These are phyloP conservation scores for Termitomyces sp. DNA, from an alignment of 768 basidiomycete genomes.

Conservation along the genomic window DNA sequence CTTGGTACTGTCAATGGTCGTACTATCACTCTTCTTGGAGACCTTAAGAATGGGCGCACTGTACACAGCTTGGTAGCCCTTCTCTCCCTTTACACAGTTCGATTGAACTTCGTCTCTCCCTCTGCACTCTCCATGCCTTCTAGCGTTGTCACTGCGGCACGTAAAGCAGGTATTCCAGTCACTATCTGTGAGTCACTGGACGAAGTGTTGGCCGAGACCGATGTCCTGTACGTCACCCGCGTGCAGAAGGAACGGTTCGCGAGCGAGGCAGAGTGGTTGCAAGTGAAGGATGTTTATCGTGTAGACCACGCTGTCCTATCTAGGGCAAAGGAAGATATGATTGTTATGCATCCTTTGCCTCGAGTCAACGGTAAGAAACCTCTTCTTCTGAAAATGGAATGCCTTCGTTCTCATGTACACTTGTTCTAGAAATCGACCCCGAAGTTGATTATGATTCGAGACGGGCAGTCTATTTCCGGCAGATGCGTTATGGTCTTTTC, in stretches of 20 bases:
- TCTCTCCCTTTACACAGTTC: conserved; percentile 87
- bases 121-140: conserved; percentile 84
- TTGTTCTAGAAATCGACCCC: conserved; percentile 85
- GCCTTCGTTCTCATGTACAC: conserved; percentile 6
- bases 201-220: conserved; percentile 86
- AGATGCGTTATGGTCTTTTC: conserved; percentile 97
- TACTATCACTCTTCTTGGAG: conserved; percentile 88
- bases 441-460: conserved; percentile 96
- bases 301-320: conserved; percentile 93
- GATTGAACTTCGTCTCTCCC: conserved; percentile 94
- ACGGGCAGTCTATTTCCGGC: conserved; percentile 95
- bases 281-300: conserved; percentile 88
- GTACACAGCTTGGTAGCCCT: conserved; percentile 94
- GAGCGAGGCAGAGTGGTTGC: conserved; percentile 76
- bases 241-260: conserved; percentile 94
- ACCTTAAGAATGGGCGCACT: conserved; percentile 96
- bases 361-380: conserved; percentile 70
- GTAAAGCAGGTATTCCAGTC: conserved; percentile 76
- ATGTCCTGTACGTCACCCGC: conserved; percentile 95
- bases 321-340: conserved; percentile 93
- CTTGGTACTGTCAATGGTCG: conserved; percentile 96
- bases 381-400: neutral
- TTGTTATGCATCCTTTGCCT: conserved; percentile 99
- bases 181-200: conserved; percentile 84
- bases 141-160: conserved; percentile 73